phyloP scores from a whole-genome alignment of 495 filamentous ascomycete genomes.

The Melanomma pulvis-pyrius region DNA sequence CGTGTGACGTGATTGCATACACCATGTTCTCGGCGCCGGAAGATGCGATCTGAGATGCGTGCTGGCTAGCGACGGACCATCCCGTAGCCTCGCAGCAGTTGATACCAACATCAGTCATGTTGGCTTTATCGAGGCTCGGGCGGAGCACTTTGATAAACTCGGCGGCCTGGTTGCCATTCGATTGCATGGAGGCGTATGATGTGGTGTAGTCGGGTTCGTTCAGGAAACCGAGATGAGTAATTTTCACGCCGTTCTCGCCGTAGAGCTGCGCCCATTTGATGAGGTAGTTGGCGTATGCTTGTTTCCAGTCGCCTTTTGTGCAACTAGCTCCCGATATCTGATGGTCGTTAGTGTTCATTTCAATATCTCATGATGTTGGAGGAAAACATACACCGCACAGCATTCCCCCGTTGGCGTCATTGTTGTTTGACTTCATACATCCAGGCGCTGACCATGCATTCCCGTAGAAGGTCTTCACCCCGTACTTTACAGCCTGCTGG shows the following conservation, averaged over 20 bases:
- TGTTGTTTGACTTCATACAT: slow-evolving; percentile 35
- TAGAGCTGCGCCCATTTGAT: slow-evolving; percentile 34
- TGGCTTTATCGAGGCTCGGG: slow-evolving; percentile 24
- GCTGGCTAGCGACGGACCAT: slow-evolving; percentile 25
- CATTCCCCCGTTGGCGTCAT: slow-evolving; percentile 31
- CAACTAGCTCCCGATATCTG: slow-evolving; percentile 29
- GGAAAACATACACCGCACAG: slow-evolving; percentile 29
- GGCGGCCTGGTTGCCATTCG: slow-evolving; percentile 31
- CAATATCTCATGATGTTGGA: neutral
- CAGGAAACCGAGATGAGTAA: slow-evolving; percentile 33
- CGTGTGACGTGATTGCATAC: slow-evolving; percentile 28
- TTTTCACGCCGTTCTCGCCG: slow-evolving; percentile 26
- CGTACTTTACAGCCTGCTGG: slow-evolving; percentile 31
- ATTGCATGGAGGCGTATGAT: slow-evolving; percentile 31
- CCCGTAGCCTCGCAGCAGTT: slow-evolving; percentile 38
- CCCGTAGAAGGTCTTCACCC: slow-evolving; percentile 33
- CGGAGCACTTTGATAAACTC: slow-evolving; percentile 36
- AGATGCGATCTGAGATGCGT: slow-evolving; percentile 14
- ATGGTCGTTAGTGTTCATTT: neutral
- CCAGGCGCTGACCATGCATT: slow-evolving; percentile 35
- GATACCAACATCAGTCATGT: slow-evolving; percentile 29
- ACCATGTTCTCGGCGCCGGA: slow-evolving; percentile 25
- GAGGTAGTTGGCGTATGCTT: slow-evolving; percentile 36
- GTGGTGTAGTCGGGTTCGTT: slow-evolving; percentile 36
- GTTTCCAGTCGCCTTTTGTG: slow-evolving; percentile 29